Evolutionary conservation across 495 filamentous ascomycete species (phyloP).

Genomic region (Penicillium subrubescens): DNA sequence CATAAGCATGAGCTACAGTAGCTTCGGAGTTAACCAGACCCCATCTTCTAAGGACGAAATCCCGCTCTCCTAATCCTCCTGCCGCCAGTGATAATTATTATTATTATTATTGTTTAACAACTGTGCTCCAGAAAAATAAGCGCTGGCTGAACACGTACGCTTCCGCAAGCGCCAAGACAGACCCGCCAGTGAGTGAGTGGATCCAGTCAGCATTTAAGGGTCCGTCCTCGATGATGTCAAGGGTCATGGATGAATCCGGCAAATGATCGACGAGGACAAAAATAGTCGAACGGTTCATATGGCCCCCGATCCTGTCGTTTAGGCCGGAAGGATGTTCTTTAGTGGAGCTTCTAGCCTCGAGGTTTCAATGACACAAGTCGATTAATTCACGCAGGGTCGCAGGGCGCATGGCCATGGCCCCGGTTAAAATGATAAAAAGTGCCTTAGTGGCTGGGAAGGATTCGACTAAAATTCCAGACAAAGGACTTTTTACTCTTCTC

Average conservation of each 20-base stretch:
- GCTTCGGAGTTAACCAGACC: neutral
- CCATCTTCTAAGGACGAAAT: neutral
- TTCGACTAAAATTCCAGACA: neutral
- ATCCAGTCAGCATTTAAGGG: neutral
- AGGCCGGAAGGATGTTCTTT: neutral
- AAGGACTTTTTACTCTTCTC: neutral
- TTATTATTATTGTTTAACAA: neutral
- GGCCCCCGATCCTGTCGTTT: neutral
- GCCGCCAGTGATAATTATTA: too few species aligned
- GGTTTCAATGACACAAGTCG: neutral
- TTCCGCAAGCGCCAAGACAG: neutral
- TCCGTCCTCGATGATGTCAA: conserved; percentile 6
- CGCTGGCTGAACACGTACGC: neutral
- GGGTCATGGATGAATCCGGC: neutral
- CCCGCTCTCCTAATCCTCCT: neutral
- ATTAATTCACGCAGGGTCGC: neutral
- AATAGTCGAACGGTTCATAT: conserved; percentile 2
- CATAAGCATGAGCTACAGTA: neutral
- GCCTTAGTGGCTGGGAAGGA: neutral
- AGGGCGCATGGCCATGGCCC: neutral
- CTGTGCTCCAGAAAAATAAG: neutral
- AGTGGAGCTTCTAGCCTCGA: neutral
- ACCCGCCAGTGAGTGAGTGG: neutral
- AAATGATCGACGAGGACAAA: neutral
- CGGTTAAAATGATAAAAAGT: too few species aligned